phyloP scores from a whole-genome alignment of 1,284 basidiomycete species.

The Porodaedalea pini region DNA sequence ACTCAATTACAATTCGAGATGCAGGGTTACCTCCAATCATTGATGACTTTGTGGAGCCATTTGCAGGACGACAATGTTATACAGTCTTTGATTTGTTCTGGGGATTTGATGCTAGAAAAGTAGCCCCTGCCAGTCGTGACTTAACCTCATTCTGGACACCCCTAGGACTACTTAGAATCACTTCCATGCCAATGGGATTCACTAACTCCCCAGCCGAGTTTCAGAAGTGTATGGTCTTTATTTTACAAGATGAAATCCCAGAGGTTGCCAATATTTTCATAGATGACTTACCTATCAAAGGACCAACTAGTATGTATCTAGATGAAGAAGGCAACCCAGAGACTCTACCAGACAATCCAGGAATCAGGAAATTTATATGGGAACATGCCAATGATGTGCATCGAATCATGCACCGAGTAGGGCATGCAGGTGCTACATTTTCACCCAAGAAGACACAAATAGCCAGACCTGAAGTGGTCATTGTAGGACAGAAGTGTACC shows the following conservation, averaged over 20 bases:
- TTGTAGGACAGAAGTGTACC: conserved; percentile 26
- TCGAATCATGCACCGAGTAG: conserved; percentile 28
- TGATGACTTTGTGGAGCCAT: conserved; percentile 34
- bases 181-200: conserved; percentile 35
- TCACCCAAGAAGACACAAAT: conserved; percentile 24
- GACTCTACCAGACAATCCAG: conserved; percentile 29
- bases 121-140: conserved; percentile 21
- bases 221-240: conserved; percentile 35
- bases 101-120: conserved; percentile 30
- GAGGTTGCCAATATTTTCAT: conserved; percentile 29
- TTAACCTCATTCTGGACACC: conserved; percentile 25
- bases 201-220: conserved; percentile 36
- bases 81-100: conserved; percentile 34
- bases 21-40: conserved; percentile 34
- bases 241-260: conserved; percentile 30
- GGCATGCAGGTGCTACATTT: conserved; percentile 25
- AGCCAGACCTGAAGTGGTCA: conserved; percentile 18
- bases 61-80: conserved; percentile 30
- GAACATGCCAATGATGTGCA: conserved; percentile 34
- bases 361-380: conserved; percentile 35
- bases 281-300: conserved; percentile 22
- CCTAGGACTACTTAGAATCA: conserved; percentile 31
- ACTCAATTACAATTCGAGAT: conserved; percentile 25
- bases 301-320: conserved; percentile 20
- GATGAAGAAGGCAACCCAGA: conserved; percentile 28